Evolutionary conservation across 1,284 basidiomycete genomes (phyloP).

Genomic region (Irpex lacteus): DNA sequence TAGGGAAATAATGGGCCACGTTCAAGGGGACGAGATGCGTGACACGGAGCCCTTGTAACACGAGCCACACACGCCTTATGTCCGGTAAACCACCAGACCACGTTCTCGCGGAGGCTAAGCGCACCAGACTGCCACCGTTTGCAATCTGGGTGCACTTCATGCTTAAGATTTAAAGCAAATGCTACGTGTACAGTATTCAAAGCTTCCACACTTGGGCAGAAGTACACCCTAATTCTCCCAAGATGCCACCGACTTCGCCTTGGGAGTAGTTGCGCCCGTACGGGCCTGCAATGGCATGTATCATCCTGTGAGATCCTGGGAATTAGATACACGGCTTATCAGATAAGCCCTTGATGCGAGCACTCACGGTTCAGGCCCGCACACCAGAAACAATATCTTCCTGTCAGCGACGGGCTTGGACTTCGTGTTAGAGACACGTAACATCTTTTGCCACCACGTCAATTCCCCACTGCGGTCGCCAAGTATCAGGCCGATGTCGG

Average conservation of each 20-base stretch:
- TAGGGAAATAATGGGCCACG: not conserved
- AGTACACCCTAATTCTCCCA: slow-evolving; percentile 62
- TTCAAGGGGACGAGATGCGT: not conserved
- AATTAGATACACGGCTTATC: slow-evolving; percentile 5
- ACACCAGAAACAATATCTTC: slow-evolving; percentile 65
- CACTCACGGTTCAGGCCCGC: slow-evolving; percentile 78
- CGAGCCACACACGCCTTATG: slow-evolving; percentile 7
- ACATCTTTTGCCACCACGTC: slow-evolving; percentile 45
- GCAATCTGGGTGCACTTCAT: not conserved
- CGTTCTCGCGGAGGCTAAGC: slow-evolving; percentile 12
- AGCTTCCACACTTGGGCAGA: slow-evolving; percentile 71
- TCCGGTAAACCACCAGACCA: slow-evolving; percentile 4
- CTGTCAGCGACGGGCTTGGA: slow-evolving; percentile 21
- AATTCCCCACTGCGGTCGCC: slow-evolving; percentile 23
- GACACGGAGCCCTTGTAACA: not conserved
- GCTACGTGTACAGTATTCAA: slow-evolving; percentile 24
- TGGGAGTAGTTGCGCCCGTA: slow-evolving; percentile 75
- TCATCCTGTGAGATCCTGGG: slow-evolving; percentile 52
- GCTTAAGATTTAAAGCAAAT: not conserved
- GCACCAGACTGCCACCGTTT: not conserved
- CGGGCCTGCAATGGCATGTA: slow-evolving; percentile 70
- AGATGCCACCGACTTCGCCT: slow-evolving; percentile 65
- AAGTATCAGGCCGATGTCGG: slow-evolving; percentile 42
- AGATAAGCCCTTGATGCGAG: slow-evolving; percentile 1
- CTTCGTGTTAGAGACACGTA: slow-evolving; percentile 24